phyloP scores from a whole-genome alignment of 148 eudicot species.

The Fallopia convolvulus region DNA sequence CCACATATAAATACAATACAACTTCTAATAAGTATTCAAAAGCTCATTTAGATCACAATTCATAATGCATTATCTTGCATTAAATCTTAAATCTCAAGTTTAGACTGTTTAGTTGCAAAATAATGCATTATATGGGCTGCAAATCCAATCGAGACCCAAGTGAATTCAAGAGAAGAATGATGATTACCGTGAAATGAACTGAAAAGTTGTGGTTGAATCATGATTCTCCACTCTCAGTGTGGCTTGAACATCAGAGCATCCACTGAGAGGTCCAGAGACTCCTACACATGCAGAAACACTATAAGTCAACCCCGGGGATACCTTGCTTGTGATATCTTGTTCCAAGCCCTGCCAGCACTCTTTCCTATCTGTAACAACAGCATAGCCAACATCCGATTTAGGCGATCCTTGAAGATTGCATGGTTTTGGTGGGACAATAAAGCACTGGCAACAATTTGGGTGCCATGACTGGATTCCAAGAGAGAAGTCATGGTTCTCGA shows the following conservation, averaged over 20 bases:
- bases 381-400: slow-evolving; percentile 33
- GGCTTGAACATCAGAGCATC: slow-evolving; percentile 43
- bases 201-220: slow-evolving; percentile 23
- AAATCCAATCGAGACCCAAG: too few relatives aligned
- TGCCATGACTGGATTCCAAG: slow-evolving; percentile 72
- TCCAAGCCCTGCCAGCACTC: slow-evolving; percentile 92
- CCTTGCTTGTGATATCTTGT: slow-evolving; percentile 69
- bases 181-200: slow-evolving; percentile 10
- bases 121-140: too few relatives aligned
- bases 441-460: slow-evolving; percentile 60
- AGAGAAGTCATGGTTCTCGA: slow-evolving; percentile 71
- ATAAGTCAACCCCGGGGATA: slow-evolving; percentile 44
- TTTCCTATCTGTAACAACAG: slow-evolving; percentile 54
- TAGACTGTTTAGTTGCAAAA: too few relatives aligned
- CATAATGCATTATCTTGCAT: too few relatives aligned
- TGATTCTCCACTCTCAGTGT: slow-evolving; percentile 53
- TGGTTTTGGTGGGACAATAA: slow-evolving; percentile 39
- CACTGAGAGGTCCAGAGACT: slow-evolving; percentile 43
- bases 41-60: too few relatives aligned
- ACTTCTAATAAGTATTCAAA: neutral
- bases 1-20: neutral
- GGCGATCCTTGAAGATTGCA: slow-evolving; percentile 17
- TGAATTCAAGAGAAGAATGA: neutral
- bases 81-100: too few relatives aligned
- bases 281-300: slow-evolving; percentile 58